Conservation (phyloP, 805 yeast genomes). For the Crinitomyces ghanaensis region DNA sequence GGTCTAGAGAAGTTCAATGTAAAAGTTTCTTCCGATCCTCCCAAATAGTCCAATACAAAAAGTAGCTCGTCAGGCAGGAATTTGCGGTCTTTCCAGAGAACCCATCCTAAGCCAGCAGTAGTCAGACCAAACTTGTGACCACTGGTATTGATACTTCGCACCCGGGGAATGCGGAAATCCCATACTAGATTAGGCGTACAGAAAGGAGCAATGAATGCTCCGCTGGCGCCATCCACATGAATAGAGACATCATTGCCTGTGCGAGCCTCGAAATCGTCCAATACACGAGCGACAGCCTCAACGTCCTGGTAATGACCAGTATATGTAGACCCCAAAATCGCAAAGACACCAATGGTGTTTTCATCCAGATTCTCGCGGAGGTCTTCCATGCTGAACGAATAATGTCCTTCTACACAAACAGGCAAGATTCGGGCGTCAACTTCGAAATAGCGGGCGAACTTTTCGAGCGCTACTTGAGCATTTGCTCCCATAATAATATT, state of each 20-base stretch:
- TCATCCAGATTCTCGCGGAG: constrained; percentile 66
- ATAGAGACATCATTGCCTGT: constrained; percentile 63
- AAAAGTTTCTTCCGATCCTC: constrained; percentile 81
- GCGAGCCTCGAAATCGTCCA: constrained; percentile 57
- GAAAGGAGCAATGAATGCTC: constrained; percentile 84
- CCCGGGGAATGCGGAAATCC: constrained; percentile 75
- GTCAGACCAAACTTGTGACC: constrained; percentile 91
- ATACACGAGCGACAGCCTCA: constrained; percentile 42
- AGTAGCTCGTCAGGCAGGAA: constrained; percentile 60
- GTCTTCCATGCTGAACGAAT: constrained; percentile 49
- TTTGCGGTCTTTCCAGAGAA: constrained; percentile 59
- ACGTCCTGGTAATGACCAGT: constrained; percentile 89
- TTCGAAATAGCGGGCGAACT: constrained; percentile 88
- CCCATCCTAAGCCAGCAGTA: constrained; percentile 90
- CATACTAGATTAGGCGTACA: constrained; percentile 62
- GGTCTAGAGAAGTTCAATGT: constrained; percentile 85
- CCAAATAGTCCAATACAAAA: constrained; percentile 72
- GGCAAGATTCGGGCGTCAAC: constrained; percentile 74
- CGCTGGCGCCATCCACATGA: constrained; percentile 91
- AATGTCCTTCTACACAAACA: constrained; percentile 47
- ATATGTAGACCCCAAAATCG: constrained; percentile 81
- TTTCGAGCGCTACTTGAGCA: constrained; percentile 89
- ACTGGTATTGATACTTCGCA: constrained; percentile 74
- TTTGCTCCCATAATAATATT: constrained; percentile 87
- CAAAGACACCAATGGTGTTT: constrained; percentile 85